phyloP scores from a whole-genome alignment of 305 asterid species.

The Plantago lanceolata region DNA sequence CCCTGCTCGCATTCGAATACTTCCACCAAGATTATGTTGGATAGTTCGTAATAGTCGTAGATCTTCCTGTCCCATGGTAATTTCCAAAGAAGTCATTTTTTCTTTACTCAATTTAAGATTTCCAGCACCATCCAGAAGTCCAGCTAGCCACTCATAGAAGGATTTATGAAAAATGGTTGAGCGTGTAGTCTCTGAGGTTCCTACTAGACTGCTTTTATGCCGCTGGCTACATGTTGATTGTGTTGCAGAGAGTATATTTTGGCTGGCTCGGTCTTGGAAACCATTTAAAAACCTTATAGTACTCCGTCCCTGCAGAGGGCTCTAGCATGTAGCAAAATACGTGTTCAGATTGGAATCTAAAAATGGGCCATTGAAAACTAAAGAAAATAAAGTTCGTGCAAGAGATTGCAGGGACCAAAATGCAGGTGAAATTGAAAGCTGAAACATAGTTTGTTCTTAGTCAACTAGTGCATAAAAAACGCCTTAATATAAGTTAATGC shows the following conservation, averaged over 20 bases:
- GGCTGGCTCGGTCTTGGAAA: neutral
- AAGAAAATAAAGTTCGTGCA: no score
- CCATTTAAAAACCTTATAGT: no score
- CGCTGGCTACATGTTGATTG: neutral
- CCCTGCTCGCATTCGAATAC: neutral
- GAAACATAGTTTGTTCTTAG: no score
- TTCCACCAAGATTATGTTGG: constrained; percentile 1
- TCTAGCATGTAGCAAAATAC: no score
- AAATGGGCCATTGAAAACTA: no score
- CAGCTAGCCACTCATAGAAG: neutral
- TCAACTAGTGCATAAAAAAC: no score
- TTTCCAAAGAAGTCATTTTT: neutral
- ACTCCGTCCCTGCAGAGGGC: no score
- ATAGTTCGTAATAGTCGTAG: neutral
- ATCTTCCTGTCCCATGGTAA: neutral
- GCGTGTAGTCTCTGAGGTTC: constrained; percentile 4
- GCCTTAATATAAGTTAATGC: no score
- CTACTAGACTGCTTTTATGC: constrained; percentile 6
- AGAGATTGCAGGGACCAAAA: no score
- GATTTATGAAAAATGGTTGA: neutral
- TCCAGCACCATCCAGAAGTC: neutral
- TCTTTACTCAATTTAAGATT: neutral
- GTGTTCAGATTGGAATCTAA: no score
- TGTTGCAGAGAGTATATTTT: neutral
- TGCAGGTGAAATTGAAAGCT: no score